These are phyloP conservation scores for Tuber calosporum DNA, from an alignment of 495 filamentous ascomycete species.

Conservation along the genomic window DNA sequence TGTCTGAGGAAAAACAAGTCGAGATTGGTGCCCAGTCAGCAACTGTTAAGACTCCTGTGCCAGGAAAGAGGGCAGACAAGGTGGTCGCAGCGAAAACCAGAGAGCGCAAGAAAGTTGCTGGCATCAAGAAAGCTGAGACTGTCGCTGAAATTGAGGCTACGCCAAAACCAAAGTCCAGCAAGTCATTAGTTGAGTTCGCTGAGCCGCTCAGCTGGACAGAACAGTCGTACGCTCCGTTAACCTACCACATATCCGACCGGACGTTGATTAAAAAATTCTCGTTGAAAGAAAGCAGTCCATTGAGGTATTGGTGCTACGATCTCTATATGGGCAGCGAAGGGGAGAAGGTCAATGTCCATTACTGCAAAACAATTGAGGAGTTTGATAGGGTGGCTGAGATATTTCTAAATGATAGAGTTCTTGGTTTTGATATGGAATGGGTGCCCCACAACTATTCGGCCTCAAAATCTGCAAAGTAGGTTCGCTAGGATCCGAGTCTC, in stretches of 20 bases:
- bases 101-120: neutral
- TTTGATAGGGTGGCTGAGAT: constrained; percentile 60
- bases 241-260: neutral
- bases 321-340: neutral
- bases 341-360: constrained; percentile 53
- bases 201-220: neutral
- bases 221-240: neutral
- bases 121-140: neutral
- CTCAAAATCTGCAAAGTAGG: constrained; percentile 25
- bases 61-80: neutral
- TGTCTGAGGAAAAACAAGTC: neutral
- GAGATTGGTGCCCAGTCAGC: neutral
- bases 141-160: neutral
- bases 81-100: neutral
- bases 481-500: constrained; percentile 1
- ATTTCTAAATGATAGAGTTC: constrained; percentile 60
- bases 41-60: neutral
- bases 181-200: neutral
- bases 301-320: constrained; percentile 4
- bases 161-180: neutral
- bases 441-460: constrained; percentile 37
- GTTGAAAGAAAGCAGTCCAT: neutral
- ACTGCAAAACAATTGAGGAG: constrained; percentile 59
- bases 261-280: neutral
- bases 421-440: constrained; percentile 91